phyloP scores from a whole-genome alignment of 163 green algal species.

The Scenedesmus sp. region DNA sequence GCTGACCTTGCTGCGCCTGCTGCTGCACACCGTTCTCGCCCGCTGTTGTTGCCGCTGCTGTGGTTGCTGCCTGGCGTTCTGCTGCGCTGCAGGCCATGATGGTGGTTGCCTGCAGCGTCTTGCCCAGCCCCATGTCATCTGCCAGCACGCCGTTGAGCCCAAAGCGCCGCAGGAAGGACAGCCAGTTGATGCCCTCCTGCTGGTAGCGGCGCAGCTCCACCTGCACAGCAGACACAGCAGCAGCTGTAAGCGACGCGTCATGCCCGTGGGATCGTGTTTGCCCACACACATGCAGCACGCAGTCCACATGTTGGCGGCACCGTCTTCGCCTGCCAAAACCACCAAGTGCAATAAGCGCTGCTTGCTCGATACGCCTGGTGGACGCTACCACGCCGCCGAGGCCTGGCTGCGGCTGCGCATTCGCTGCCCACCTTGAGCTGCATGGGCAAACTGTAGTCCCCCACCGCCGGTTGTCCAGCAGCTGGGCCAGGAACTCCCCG shows the following conservation, averaged over 20 bases:
- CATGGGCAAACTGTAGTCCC: conserved; percentile 75
- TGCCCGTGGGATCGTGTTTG: neutral
- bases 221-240: neutral
- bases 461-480: conserved; percentile 90
- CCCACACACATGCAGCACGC: no score
- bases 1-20: neutral
- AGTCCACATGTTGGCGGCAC: no score
- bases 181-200: conserved; percentile 97
- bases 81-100: conserved; percentile 81
- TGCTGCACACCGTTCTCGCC: conserved; percentile 57
- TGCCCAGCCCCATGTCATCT: conserved; percentile 96
- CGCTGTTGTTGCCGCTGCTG: conserved; percentile 22
- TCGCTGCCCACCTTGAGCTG: conserved; percentile 59
- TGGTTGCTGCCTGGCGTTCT: conserved; percentile 33
- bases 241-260: neutral
- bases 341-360: no score
- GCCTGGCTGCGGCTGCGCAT: no score
- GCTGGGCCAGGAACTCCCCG: conserved; percentile 87
- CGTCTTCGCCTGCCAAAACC: no score
- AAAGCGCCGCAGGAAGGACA: conserved; percentile 96
- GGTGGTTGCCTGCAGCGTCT: conserved; percentile 90
- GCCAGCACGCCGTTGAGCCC: conserved; percentile 96
- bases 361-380: no score
- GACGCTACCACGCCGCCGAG: no score
- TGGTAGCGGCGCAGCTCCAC: conserved; percentile 92